These are phyloP conservation scores for Suillus cothurnatus DNA, from an alignment of 768 basidiomycete genomes.

Conservation along the genomic window DNA sequence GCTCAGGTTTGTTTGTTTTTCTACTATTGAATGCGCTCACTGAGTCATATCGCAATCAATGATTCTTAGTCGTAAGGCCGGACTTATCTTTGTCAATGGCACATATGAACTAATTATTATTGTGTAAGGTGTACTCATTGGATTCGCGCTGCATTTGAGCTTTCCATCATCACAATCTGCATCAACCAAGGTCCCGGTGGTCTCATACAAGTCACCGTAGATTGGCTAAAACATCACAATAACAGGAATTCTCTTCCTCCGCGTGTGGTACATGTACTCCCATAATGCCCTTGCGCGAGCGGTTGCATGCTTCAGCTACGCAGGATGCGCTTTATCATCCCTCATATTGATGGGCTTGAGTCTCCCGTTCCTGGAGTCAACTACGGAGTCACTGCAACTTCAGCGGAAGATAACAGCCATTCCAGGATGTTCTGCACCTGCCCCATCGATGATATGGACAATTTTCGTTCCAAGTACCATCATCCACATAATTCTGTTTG, in stretches of 20 bases:
- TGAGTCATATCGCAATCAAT: background rate
- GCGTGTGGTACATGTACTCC: conserved; percentile 17
- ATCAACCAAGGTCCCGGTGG: conserved; percentile 12
- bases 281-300: conserved; percentile 1
- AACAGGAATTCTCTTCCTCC: conserved; percentile 14
- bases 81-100: background rate
- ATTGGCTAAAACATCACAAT: background rate
- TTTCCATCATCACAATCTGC: conserved; percentile 10
- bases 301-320: conserved; percentile 8
- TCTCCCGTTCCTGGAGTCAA: background rate
- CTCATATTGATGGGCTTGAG: background rate
- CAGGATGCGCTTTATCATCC: conserved; percentile 5
- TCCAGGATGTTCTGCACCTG: conserved; percentile 10
- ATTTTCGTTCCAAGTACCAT: conserved; percentile 10
- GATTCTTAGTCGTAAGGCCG: conserved; percentile 2
- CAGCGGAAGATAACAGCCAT: background rate
- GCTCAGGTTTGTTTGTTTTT: conserved; percentile 2
- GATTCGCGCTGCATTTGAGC: conserved; percentile 5
- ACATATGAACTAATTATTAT: background rate
- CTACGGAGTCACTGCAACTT: background rate
- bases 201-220: background rate
- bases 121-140: conserved; percentile 10
- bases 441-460: conserved; percentile 9
- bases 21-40: background rate
- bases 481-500: conserved; percentile 12